Evolutionary conservation across 345 rosid species (phyloP).

Genomic region (Boechera retrofracta): DNA sequence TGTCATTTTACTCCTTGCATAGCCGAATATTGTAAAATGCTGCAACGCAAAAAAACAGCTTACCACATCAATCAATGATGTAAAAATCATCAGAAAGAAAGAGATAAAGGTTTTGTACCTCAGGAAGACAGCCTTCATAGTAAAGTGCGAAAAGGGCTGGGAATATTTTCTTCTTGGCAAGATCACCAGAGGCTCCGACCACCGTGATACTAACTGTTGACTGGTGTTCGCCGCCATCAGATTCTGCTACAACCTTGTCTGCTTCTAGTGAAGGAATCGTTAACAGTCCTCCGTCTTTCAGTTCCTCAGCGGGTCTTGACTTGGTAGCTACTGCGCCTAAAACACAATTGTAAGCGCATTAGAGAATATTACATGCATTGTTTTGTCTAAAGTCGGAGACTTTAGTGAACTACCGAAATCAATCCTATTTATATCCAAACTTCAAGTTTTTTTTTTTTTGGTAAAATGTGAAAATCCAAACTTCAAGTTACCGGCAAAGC

Average conservation of each 20-base stretch:
- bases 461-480: background rate
- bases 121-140: slow-evolving; percentile 91
- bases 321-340: slow-evolving; percentile 66
- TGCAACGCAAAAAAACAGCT: slow-evolving; percentile 39
- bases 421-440: background rate
- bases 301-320: slow-evolving; percentile 38
- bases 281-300: slow-evolving; percentile 49
- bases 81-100: background rate
- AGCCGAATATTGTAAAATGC: slow-evolving; percentile 94
- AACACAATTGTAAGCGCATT: slow-evolving; percentile 12
- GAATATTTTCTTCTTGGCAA: slow-evolving; percentile 97
- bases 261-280: slow-evolving; percentile 52
- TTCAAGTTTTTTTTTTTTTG: background rate
- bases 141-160: slow-evolving; percentile 98
- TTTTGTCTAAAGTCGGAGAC: background rate
- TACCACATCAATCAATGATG: slow-evolving; percentile 26
- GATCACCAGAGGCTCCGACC: slow-evolving; percentile 99
- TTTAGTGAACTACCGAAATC: background rate
- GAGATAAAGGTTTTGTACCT: slow-evolving; percentile 51
- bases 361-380: background rate
- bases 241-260: slow-evolving; percentile 45
- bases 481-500: slow-evolving; percentile 2
- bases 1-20: slow-evolving; percentile 96
- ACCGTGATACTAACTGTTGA: slow-evolving; percentile 89
- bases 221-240: slow-evolving; percentile 46